Evolutionary conservation across 2,329 filamentous ascomycete species (phyloP).

Genomic region (Stagonosporopsis tanaceti): DNA sequence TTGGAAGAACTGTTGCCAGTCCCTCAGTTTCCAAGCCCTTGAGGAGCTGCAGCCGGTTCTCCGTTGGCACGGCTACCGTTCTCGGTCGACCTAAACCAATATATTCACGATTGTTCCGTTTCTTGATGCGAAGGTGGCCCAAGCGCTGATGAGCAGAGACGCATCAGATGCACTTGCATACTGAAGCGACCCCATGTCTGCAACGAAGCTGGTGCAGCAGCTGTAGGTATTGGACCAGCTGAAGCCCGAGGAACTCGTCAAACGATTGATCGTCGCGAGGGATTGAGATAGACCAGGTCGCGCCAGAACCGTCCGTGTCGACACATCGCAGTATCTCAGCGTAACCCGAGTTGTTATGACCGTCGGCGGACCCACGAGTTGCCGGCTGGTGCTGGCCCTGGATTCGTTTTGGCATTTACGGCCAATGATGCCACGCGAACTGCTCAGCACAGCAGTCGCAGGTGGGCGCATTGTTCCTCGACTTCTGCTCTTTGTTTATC

Average conservation of each 20-base stretch:
- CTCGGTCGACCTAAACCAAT: background rate
- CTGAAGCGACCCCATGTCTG: background rate
- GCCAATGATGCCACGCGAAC: no score
- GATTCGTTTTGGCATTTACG: no score
- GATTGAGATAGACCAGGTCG: background rate
- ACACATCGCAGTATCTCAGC: background rate
- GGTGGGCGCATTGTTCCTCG: background rate
- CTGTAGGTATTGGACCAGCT: background rate
- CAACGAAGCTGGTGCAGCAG: background rate
- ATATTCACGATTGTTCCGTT: background rate
- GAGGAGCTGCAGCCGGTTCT: background rate
- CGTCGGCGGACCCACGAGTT: no score
- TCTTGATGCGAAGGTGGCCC: background rate
- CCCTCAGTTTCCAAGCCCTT: slow-evolving; percentile 21
- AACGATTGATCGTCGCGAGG: background rate
- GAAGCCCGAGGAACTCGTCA: background rate
- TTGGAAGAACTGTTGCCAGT: slow-evolving; percentile 35
- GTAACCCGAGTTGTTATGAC: background rate
- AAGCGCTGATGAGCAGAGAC: background rate
- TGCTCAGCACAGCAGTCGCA: no score
- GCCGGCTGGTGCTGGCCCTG: background rate
- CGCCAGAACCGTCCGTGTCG: no score
- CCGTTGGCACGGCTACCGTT: background rate
- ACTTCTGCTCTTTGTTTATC: background rate
- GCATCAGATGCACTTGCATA: background rate